These are phyloP conservation scores for Bertia moriformis DNA, from an alignment of 2,329 filamentous ascomycete genomes.

Conservation along the genomic window DNA sequence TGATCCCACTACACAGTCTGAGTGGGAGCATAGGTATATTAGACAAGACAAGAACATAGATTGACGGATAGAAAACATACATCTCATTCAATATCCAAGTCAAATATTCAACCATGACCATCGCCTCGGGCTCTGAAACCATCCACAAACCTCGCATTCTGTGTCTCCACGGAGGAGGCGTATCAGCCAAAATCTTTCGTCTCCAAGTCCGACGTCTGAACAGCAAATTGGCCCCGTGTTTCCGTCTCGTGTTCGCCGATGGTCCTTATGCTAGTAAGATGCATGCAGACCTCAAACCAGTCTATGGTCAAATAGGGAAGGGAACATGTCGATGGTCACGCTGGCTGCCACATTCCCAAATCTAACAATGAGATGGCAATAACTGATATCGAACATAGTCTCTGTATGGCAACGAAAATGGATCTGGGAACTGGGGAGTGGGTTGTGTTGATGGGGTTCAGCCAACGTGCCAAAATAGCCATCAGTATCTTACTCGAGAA, in stretches of 20 bases:
- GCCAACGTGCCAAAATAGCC: slow-evolving; percentile 49
- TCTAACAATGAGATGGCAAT: no score
- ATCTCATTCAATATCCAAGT: no score
- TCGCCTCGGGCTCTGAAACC: no score
- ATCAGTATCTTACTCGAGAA: slow-evolving; percentile 46
- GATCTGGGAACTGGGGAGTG: slow-evolving; percentile 19
- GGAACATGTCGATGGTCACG: no score
- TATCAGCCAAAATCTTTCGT: slow-evolving; percentile 56
- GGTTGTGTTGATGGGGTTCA: slow-evolving; percentile 50
- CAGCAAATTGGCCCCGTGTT: slow-evolving; percentile 26
- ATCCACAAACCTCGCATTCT: slow-evolving; percentile 62
- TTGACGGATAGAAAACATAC: no score
- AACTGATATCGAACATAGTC: no score
- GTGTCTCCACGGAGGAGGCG: slow-evolving; percentile 69
- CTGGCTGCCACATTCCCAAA: no score
- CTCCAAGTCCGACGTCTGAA: slow-evolving; percentile 46
- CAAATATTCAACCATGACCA: no score
- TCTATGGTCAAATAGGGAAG: no score
- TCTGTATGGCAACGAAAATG: slow-evolving; percentile 38
- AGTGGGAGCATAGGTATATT: no score
- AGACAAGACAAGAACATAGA: no score
- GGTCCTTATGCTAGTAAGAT: slow-evolving; percentile 49
- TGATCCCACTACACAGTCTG: no score
- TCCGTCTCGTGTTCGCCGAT: slow-evolving; percentile 61
- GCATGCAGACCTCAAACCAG: slow-evolving; percentile 44